Conservation (phyloP, 306 rosid species). For the Quercus bicolor region DNA sequence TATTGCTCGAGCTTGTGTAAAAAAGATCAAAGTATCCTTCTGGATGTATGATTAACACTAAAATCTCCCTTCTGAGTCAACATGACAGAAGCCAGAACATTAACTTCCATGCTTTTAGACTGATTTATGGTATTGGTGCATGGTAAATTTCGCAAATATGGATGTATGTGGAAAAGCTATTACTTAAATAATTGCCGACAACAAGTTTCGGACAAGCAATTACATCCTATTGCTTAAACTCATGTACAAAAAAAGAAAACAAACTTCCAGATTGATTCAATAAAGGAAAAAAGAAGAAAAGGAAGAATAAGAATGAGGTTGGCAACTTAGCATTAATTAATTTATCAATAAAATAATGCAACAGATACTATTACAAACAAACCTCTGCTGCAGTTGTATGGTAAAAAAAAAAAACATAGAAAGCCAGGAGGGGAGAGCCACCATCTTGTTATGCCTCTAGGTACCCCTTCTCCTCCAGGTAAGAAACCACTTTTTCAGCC, state of each 20-base stretch:
- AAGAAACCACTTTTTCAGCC: conserved; percentile 58
- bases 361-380: neutral
- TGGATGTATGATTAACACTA: too few species aligned
- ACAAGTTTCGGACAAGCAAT: neutral
- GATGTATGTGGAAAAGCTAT: too few species aligned
- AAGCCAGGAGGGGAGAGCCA: neutral
- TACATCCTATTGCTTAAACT: neutral
- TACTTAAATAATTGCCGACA: neutral
- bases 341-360: neutral
- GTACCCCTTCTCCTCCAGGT: conserved; percentile 56
- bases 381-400: neutral
- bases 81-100: too few species aligned
- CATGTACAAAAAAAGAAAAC: neutral
- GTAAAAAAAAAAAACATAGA: neutral
- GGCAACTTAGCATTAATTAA: neutral
- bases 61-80: too few species aligned
- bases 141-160: too few species aligned
- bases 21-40: too few species aligned
- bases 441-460: conserved; percentile 37
- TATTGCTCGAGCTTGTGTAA: too few species aligned
- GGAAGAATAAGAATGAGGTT: neutral
- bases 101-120: too few species aligned
- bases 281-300: neutral
- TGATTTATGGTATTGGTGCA: too few species aligned
- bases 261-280: neutral